Base-by-base conservation (phyloP, 108 stramenopile species). In the Cyclotella choctawhatcheeana region DNA sequence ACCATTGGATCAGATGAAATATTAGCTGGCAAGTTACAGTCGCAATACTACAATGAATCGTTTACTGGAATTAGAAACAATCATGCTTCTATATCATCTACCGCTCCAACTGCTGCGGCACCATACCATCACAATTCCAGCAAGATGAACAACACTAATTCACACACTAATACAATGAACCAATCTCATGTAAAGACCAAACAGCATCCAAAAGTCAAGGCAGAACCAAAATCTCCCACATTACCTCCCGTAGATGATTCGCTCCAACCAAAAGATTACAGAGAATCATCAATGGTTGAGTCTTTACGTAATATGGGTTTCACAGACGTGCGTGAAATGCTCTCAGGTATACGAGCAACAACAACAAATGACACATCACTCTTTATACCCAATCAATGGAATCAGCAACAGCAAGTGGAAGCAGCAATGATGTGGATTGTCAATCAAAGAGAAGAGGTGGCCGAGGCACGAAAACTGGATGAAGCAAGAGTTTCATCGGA, bases 401-500 rank as follows among this genome's bases (percentile, higher is more conserved):
- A 58, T 59, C 2, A 29, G 0, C 56, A 81, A 33, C 71, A 69
- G 35, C 80, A 81, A 40, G 67, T 82, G 14, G 88, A 88, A 27
- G 65, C 73, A 52, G 66, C 84, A 56, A 87, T 89, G 86, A 76
- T 87, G 73, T 85, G 77, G 74, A 86, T 89, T 45, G 77, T 89
- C 13, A 50, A 69, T 21, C 88, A 85, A 60, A 75, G 88, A 16
- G 88, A 89, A 71, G 89, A 86, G 26, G 74, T 67, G 37, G 83
- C 67, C 7, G 86, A 87, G 52, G 86, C 89, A 4, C 55, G 58
- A 27, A 86, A 76, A 60, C 70, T 82, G 74, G 89, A 89, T 45
- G 74, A 52, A 45, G 86, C 83, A 21, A 63, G 89, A 63, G 43
- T 86, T 34, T 50, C 56, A 20, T 85, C 86, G n/a, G 86, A 87